Evolutionary conservation across 2,329 filamentous ascomycete genomes (phyloP).

Genomic region (Chaetomium globosum): DNA sequence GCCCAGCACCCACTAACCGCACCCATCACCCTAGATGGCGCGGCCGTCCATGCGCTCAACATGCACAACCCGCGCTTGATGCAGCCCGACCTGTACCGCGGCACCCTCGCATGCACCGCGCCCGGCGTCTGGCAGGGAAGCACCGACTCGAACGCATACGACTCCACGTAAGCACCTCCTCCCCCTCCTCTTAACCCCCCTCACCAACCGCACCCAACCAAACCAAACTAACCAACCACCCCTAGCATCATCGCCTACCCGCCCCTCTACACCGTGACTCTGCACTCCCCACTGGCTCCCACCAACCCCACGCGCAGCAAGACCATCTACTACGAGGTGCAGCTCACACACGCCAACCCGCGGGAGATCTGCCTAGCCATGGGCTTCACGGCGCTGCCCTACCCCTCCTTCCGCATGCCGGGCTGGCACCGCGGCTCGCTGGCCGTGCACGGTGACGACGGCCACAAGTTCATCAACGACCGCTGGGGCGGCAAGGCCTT

Average conservation of each 20-base stretch:
- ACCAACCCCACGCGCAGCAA: constrained; percentile 42
- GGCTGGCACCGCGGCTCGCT: constrained; percentile 79
- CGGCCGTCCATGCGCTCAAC: constrained; percentile 52
- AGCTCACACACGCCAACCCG: constrained; percentile 50
- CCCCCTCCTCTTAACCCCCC: too few relatives aligned
- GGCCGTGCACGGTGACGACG: constrained; percentile 80
- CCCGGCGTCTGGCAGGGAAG: constrained; percentile 58
- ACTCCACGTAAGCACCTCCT: constrained; percentile 42
- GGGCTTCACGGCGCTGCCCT: constrained; percentile 73
- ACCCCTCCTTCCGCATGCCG: constrained; percentile 74
- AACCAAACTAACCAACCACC: not conserved
- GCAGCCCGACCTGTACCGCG: constrained; percentile 52
- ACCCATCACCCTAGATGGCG: constrained; percentile 54
- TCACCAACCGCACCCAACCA: not conserved
- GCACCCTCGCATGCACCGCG: constrained; percentile 49
- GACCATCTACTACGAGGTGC: constrained; percentile 74
- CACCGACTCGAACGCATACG: constrained; percentile 49
- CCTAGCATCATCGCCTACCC: constrained; percentile 64
- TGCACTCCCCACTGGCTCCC: constrained; percentile 58
- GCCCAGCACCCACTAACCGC: constrained; percentile 58
- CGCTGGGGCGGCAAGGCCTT: constrained; percentile 72
- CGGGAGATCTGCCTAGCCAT: constrained; percentile 60
- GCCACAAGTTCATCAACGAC: constrained; percentile 74
- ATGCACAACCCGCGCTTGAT: constrained; percentile 58
- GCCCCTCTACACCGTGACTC: constrained; percentile 65